Base-by-base conservation (phyloP, 106 monocot genomes). In the Cymbidium sinense region DNA sequence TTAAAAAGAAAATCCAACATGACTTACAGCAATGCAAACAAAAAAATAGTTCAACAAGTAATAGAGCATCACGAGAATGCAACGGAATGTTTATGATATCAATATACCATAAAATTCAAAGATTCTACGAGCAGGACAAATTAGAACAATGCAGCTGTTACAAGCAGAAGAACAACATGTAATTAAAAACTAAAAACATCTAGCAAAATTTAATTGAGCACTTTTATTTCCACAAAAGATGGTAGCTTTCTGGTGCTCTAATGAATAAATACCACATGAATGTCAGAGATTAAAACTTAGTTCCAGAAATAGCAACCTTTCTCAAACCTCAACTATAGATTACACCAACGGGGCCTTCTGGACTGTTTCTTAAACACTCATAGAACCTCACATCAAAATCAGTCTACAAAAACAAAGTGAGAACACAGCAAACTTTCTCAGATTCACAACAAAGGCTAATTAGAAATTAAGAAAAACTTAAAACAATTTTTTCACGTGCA, bases 181-280 rank as follows among this genome's bases (percentile, higher is more conserved):
- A 67, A 67, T 67, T n/a, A n/a, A n/a, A n/a, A n/a, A n/a, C n/a
- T n/a, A 30, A 67, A 36, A 37, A 19, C 21, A 71, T 37, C 21
- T 20, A 36, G 20, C 71, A 71, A 36, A 29, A 71, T 71, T 39
- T 71, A 71, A 71, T 20, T 21, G 29, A 71, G 67, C 31, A 10
- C 21, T 67, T 31, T 20, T 36, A 21, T 70, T 36, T 71, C 36
- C 19, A 19, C 17, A 36, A 71, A 71, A 29, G 25, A 31, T 17
- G 1, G 36, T 71, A 37, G 71, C 20, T 39, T 19, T 71, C 21
- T 70, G 67, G 20, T 70, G n/a, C 37, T 70, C 19, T 35, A 36
- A 70, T 2, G 21, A 70, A 67, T 34, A 71, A 71, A 71, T 71
- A 37, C 71, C 20, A 12, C 71, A 71, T n/a, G 21, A 71, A 39